Percentiles rank a stretch among this genome's conserved stretches.
Conservation (phyloP, 2,329 filamentous ascomycete genomes). For the Penicillium freii region DNA sequence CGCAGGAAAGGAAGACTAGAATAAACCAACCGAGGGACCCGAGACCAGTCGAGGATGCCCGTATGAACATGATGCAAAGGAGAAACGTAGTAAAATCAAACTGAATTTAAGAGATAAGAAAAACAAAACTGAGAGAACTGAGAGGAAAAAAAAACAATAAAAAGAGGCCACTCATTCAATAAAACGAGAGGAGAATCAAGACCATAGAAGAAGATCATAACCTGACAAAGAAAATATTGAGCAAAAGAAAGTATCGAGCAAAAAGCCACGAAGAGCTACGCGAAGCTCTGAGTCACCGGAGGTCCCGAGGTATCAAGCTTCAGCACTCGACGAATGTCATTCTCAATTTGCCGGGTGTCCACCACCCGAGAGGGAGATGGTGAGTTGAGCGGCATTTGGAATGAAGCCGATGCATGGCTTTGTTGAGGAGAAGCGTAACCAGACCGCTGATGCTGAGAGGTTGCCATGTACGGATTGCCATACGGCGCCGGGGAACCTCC, state of each 20-base stretch:
- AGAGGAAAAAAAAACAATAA: background rate
- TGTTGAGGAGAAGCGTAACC: slow-evolving; percentile 24
- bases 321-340: slow-evolving; percentile 49
- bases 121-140: slow-evolving; percentile 1
- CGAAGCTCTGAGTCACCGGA: slow-evolving; percentile 34
- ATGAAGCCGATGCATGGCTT: slow-evolving; percentile 25
- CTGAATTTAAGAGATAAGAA: slow-evolving; percentile 8
- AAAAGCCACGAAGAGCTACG: background rate
- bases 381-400: slow-evolving; percentile 20
- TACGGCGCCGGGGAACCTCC: slow-evolving; percentile 24
- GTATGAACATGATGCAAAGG: slow-evolving; percentile 18
- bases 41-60: slow-evolving; percentile 23
- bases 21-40: slow-evolving; percentile 17
- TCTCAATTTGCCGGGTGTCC: slow-evolving; percentile 48
- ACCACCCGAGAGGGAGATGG: slow-evolving; percentile 28
- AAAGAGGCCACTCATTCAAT: background rate
- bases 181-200: slow-evolving; percentile 2
- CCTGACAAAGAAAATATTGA: background rate
- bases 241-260: background rate
- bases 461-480: slow-evolving; percentile 21
- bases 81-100: slow-evolving; percentile 12
- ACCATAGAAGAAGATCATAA: background rate
- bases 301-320: slow-evolving; percentile 42
- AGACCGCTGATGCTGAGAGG: slow-evolving; percentile 13
- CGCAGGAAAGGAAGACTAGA: slow-evolving; percentile 14